phyloP scores from a whole-genome alignment of 371 early-diverging fungal genomes.

The Mortierella sp. region DNA sequence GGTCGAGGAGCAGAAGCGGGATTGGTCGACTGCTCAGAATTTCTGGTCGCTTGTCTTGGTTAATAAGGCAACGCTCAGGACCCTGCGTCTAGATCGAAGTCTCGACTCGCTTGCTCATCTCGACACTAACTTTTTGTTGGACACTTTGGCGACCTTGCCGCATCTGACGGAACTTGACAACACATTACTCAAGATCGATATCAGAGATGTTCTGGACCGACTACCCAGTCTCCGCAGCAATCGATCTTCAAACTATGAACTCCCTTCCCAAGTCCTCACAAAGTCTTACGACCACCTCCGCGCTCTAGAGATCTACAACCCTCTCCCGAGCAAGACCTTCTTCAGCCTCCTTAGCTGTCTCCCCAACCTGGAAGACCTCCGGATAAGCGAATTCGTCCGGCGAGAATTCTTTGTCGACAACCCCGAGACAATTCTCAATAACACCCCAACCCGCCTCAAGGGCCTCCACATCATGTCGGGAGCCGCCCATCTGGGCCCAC shows the following conservation, averaged over 20 bases:
- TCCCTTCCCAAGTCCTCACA: background rate
- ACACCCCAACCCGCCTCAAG: background rate
- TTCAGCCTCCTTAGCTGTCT: background rate
- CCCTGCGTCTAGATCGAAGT: background rate
- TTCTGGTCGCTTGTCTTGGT: background rate
- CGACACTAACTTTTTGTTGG: background rate
- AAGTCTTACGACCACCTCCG: background rate
- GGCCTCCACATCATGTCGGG: background rate
- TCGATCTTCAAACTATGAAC: background rate
- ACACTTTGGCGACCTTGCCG: background rate
- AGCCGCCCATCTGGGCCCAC: background rate
- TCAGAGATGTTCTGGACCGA: background rate
- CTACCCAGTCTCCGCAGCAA: background rate
- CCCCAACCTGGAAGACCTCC: background rate
- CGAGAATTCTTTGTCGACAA: background rate
- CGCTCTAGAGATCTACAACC: background rate
- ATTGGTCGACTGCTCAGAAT: background rate
- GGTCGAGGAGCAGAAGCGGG: background rate
- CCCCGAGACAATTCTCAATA: background rate
- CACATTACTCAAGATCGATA: background rate
- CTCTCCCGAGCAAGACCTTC: background rate
- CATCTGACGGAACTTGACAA: background rate
- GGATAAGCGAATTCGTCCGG: background rate
- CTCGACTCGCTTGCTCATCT: background rate
- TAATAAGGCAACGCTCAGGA: background rate